Evolutionary conservation across 2,329 filamentous ascomycete species (phyloP).

Genomic region (Colletotrichum sp.): DNA sequence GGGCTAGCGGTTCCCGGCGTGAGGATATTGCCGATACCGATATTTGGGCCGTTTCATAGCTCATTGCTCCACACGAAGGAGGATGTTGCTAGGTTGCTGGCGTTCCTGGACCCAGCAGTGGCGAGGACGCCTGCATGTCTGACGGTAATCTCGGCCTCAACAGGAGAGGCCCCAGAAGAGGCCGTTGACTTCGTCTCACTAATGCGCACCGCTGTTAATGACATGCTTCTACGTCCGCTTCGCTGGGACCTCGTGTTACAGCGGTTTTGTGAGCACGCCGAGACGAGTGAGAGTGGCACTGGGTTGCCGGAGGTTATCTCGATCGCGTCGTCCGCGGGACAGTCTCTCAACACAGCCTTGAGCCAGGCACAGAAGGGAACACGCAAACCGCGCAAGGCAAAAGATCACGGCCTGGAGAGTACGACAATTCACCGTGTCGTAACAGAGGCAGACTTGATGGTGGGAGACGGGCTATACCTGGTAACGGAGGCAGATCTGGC

Average conservation of each 20-base stretch:
- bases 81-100: neutral
- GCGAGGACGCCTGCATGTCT: neutral
- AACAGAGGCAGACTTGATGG: neutral
- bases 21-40: neutral
- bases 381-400: neutral
- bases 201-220: neutral
- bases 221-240: neutral
- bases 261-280: neutral
- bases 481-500: neutral
- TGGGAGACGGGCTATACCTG: neutral
- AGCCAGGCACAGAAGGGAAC: neutral
- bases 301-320: neutral
- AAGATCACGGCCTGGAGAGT: neutral
- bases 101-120: neutral
- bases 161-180: neutral
- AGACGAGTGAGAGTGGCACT: neutral
- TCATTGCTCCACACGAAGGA: neutral
- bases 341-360: neutral
- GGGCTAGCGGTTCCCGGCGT: neutral
- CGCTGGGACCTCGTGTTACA: neutral
- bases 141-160: neutral
- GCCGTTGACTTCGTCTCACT: neutral
- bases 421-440: neutral
- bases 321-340: neutral
- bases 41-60: conserved; percentile 2